phyloP scores from a whole-genome alignment of 2,329 filamentous ascomycete species.

The Paraconiothyrium brasiliense region DNA sequence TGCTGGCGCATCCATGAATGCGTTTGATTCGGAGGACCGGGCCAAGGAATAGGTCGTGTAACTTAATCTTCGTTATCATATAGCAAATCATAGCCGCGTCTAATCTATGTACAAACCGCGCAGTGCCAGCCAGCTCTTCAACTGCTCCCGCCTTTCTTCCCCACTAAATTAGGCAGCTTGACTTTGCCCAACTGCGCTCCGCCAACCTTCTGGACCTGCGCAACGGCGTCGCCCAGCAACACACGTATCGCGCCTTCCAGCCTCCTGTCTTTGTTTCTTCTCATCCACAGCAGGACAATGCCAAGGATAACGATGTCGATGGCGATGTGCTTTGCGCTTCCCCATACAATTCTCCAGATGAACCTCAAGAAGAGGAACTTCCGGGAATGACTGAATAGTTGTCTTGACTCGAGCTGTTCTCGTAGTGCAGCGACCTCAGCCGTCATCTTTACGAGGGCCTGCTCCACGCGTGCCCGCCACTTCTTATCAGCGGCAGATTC shows the following conservation, averaged over 20 bases:
- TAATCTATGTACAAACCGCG: neutral
- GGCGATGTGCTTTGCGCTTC: conserved; percentile 75
- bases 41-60: no score
- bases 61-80: neutral
- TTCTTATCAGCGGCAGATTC: conserved; percentile 57
- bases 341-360: conserved; percentile 77
- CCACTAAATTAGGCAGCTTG: conserved; percentile 33
- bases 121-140: neutral
- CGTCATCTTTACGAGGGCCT: conserved; percentile 86
- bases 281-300: conserved; percentile 75
- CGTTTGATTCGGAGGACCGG: no score
- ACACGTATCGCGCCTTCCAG: conserved; percentile 79
- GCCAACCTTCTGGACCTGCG: conserved; percentile 48
- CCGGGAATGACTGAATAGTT: conserved; percentile 74
- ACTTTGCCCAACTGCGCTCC: conserved; percentile 36
- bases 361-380: conserved; percentile 64
- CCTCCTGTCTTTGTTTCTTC: conserved; percentile 73
- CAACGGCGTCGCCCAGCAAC: conserved; percentile 61
- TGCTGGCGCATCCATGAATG: no score
- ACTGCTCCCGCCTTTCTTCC: conserved; percentile 25
- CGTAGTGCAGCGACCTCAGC: conserved; percentile 90
- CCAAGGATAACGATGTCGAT: conserved; percentile 74
- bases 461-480: conserved; percentile 86
- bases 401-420: conserved; percentile 84
- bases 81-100: neutral